phyloP scores from a whole-genome alignment of 768 basidiomycete genomes.

The Suillus discolor region DNA sequence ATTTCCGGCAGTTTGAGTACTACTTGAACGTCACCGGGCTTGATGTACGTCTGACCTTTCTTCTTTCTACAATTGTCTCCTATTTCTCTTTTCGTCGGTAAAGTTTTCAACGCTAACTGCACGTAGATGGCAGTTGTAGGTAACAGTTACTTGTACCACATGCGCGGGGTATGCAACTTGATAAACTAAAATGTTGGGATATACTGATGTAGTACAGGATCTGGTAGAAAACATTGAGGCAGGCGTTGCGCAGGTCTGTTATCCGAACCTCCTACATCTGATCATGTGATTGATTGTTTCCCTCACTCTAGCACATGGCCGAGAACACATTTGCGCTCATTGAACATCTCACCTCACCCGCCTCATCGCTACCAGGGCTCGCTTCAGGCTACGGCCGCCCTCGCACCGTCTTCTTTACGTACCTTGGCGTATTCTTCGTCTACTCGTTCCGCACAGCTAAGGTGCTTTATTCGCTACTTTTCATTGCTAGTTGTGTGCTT shows the following conservation, averaged over 20 bases:
- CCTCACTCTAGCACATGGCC: slow-evolving; percentile 73
- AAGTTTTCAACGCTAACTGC: slow-evolving; percentile 6
- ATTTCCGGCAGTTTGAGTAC: slow-evolving; percentile 91
- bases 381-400: slow-evolving; percentile 53
- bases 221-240: slow-evolving; percentile 80
- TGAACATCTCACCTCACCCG: slow-evolving; percentile 66
- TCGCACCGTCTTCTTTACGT: slow-evolving; percentile 76
- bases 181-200: neutral
- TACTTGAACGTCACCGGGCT: slow-evolving; percentile 91
- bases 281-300: neutral
- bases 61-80: neutral
- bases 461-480: slow-evolving; percentile 57
- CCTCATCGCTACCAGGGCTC: slow-evolving; percentile 69
- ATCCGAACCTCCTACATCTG: neutral
- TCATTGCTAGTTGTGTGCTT: slow-evolving; percentile 48
- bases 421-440: slow-evolving; percentile 67
- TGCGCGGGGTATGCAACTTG: slow-evolving; percentile 62
- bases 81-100: neutral
- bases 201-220: slow-evolving; percentile 45
- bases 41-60: slow-evolving; percentile 58
- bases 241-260: slow-evolving; percentile 64
- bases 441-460: slow-evolving; percentile 78
- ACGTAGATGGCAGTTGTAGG: slow-evolving; percentile 88
- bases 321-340: slow-evolving; percentile 85
- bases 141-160: slow-evolving; percentile 94